Base-by-base conservation (phyloP, 73 alveolate genomes). In the Paramecium tetraurelia region DNA sequence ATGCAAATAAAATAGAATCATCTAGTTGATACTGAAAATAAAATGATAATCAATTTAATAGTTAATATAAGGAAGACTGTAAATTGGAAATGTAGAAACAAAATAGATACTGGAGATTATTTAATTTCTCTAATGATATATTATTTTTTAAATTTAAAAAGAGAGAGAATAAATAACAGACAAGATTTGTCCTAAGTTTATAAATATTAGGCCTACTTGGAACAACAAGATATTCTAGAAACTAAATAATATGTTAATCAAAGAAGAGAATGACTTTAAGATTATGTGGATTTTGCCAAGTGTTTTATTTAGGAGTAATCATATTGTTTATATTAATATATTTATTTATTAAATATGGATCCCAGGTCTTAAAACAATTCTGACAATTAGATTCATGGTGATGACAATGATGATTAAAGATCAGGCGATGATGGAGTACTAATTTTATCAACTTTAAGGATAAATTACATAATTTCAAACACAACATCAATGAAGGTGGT, bases 401-500 rank as follows among this genome's bases (percentile, higher is more conserved):
- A 59, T 4, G 77, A 59, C 43, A 59, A 59, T 29, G 77, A 59
- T 0, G 77, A 59, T 59, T 29, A 59, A 59, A 40, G 77, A 16
- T 59, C 77, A 59, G 77, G 77, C 5, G 77, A 59, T 29, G 77
- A 59, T 1, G 38, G 5, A 24, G 77, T 59, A 59, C 9, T 24
- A 29, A 24, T 59, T 16, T 10, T 10, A 21, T 29, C 16, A 59
- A 2, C 16, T 59, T 59, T 59, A 24, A 59, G 77, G 77, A 71
- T 71, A 71, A 71, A 20, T 36, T 33, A 18, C 9, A 71, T 18
- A 71, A 71, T 29, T 71, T 71, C 86, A 71, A 71, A 7, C 86
- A 71, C 58, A 71, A 71, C 33, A 36, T 71, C 7, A 29, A 71
- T 33, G 93, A 70, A 58, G 93, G 84, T 33, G 93, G 93, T 53